Percentiles rank a stretch among this genome's conserved stretches.
Evolutionary conservation across 257 asterid genomes (phyloP).

Genomic region (Capsicum chinense): DNA sequence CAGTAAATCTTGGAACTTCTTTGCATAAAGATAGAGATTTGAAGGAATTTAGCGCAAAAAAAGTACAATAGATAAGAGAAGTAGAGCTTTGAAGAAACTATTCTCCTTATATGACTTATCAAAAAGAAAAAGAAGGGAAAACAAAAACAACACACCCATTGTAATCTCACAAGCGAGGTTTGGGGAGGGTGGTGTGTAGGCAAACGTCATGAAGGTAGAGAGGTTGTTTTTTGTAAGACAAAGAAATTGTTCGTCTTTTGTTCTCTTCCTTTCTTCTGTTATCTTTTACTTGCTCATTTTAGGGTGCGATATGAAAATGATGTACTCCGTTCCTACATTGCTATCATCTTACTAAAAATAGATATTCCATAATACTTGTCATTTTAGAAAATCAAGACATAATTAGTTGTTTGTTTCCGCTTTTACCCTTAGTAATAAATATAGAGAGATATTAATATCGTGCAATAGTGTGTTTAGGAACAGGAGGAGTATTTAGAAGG

Average conservation of each 20-base stretch:
- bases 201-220: not conserved
- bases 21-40: not conserved
- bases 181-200: not conserved
- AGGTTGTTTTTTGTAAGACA: not conserved
- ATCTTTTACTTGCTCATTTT: not conserved
- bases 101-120: not conserved
- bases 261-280: not conserved
- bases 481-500: too few species aligned
- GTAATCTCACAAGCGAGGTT: not conserved
- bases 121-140: not conserved
- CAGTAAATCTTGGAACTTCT: not conserved
- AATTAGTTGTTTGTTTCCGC: too few species aligned
- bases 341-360: too few species aligned
- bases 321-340: too few species aligned
- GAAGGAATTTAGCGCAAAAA: not conserved
- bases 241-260: not conserved
- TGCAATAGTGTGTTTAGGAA: too few species aligned
- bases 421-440: too few species aligned
- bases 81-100: constrained; percentile 16
- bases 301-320: not conserved
- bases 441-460: too few species aligned
- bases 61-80: not conserved
- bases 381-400: too few species aligned
- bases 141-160: not conserved
- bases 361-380: too few species aligned